Percentiles rank a stretch among this genome's conserved stretches.
Conservation (phyloP, 148 eudicot species). For the Rhododendron ferrugineum region DNA sequence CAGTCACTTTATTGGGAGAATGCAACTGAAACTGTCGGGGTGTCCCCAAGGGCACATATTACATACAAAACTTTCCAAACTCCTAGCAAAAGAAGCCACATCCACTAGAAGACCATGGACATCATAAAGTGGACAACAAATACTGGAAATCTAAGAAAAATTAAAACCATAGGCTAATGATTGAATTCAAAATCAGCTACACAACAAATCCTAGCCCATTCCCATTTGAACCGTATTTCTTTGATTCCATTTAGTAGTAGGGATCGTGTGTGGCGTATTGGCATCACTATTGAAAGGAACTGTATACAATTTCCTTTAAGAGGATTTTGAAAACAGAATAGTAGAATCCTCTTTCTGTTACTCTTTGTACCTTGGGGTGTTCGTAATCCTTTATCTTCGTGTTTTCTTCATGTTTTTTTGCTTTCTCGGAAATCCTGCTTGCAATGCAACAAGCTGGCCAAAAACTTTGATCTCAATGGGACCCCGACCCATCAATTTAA, state of each 20-base stretch:
- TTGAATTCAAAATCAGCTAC: not conserved
- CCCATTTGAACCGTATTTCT: not conserved
- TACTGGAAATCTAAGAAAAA: not conserved
- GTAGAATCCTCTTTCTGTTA: not conserved
- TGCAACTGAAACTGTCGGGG: not conserved
- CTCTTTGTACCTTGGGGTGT: not conserved
- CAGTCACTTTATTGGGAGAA: not conserved
- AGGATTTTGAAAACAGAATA: not conserved
- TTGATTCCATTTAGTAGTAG: not conserved
- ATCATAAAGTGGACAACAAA: not conserved
- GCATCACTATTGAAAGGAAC: not conserved
- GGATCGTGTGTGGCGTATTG: not conserved
- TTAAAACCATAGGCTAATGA: not conserved
- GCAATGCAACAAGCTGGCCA: not conserved
- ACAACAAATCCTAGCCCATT: not conserved
- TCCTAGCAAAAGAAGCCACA: not conserved
- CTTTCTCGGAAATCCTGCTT: not conserved
- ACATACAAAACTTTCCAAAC: not conserved
- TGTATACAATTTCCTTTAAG: not conserved
- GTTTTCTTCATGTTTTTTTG: not conserved
- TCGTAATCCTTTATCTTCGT: not conserved
- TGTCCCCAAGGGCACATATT: not conserved
- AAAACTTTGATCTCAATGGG: not conserved
- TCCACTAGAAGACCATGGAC: not conserved
- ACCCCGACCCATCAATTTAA: no score